A percentile compares a stretch with the other conserved stretches of the same genome.
Evolutionary conservation across 2,329 filamentous ascomycete genomes (phyloP).

Genomic region (Dothideomycetes sp.): DNA sequence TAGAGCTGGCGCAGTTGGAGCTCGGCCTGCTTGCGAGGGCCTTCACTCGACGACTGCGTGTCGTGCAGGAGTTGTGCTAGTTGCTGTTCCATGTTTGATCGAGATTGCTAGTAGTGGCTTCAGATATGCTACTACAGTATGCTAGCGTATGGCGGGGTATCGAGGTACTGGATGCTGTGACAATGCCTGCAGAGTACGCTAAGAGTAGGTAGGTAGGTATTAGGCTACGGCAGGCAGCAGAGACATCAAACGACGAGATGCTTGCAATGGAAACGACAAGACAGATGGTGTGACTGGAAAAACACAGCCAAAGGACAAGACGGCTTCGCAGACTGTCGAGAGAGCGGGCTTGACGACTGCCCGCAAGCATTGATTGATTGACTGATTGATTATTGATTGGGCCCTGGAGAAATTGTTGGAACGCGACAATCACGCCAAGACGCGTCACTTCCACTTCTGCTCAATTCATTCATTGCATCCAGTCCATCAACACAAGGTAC

Average conservation of each 20-base stretch:
- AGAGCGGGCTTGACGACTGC: too few species aligned
- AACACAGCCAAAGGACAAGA: too few species aligned
- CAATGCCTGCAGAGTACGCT: not conserved
- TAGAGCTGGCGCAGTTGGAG: conserved; percentile 66
- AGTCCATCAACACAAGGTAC: not conserved
- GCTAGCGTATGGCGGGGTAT: conserved; percentile 10
- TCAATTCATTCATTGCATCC: not conserved
- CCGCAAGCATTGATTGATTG: too few species aligned
- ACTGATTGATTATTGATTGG: too few species aligned
- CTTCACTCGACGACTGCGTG: conserved; percentile 70
- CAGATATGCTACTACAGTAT: not conserved
- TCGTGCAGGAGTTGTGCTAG: conserved; percentile 79
- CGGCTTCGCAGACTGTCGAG: too few species aligned
- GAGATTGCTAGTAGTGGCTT: not conserved
- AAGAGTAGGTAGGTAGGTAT: not conserved
- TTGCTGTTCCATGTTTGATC: conserved; percentile 69
- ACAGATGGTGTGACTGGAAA: too few species aligned
- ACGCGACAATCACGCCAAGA: not conserved
- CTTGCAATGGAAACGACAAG: too few species aligned
- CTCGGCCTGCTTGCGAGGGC: conserved; percentile 76
- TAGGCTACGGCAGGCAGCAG: too few species aligned
- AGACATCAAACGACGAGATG: too few species aligned
- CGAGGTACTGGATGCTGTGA: not conserved
- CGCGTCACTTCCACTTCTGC: conserved; percentile 1
- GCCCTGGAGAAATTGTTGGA: not conserved